A percentile compares a stretch with the other conserved stretches of the same genome.
phyloP scores from a whole-genome alignment of 1,139 yeast genomes.

The Diutina mesorugosa region DNA sequence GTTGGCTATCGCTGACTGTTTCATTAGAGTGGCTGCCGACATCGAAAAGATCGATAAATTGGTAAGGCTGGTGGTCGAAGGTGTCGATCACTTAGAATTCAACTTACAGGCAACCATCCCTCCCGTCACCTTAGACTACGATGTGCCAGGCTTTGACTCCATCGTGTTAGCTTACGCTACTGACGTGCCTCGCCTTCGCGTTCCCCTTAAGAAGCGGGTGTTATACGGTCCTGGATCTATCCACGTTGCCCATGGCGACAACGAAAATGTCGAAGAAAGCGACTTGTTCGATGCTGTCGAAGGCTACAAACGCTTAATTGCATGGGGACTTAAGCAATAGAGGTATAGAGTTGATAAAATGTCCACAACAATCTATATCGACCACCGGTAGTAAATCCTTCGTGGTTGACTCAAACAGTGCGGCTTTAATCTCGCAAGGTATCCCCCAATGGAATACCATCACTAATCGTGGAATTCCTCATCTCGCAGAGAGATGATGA shows the following conservation, averaged over 20 bases:
- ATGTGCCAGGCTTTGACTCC: slow-evolving; percentile 53
- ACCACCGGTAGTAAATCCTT: neutral
- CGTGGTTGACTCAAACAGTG: slow-evolving; percentile 2
- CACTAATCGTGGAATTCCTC: neutral
- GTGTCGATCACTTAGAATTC: slow-evolving; percentile 12
- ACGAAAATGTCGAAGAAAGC: slow-evolving; percentile 39
- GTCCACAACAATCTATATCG: slow-evolving; percentile 1
- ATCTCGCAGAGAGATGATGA: neutral
- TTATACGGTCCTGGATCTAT: slow-evolving; percentile 64
- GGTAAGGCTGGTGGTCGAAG: slow-evolving; percentile 22
- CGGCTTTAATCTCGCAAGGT: slow-evolving; percentile 1
- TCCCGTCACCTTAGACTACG: slow-evolving; percentile 35
- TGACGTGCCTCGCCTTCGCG: slow-evolving; percentile 44
- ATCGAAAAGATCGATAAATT: slow-evolving; percentile 20
- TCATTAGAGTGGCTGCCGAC: slow-evolving; percentile 44
- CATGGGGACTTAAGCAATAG: neutral
- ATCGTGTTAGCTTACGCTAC: slow-evolving; percentile 48
- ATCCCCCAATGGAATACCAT: neutral
- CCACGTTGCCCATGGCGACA: slow-evolving; percentile 50
- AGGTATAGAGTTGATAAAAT: neutral
- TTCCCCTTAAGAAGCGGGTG: slow-evolving; percentile 27
- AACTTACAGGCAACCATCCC: slow-evolving; percentile 14
- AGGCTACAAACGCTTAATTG: slow-evolving; percentile 42
- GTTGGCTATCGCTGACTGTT: slow-evolving; percentile 33
- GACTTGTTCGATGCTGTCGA: slow-evolving; percentile 41